Percentiles rank a stretch among this genome's conserved stretches.
Evolutionary conservation across 2,329 filamentous ascomycete genomes (phyloP).

Genomic region (Rhynchosporium agropyri): DNA sequence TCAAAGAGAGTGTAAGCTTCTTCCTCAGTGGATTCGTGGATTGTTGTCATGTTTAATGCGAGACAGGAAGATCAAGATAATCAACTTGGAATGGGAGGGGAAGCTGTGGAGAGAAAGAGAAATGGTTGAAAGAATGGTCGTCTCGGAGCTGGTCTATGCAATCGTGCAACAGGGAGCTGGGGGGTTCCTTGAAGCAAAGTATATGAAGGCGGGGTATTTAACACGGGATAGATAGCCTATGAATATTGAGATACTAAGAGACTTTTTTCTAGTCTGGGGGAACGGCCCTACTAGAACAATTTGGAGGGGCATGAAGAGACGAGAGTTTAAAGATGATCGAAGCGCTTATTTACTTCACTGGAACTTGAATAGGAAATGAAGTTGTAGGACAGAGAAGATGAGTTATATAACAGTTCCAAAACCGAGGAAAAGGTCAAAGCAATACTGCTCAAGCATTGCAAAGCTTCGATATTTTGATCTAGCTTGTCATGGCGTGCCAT

Average conservation of each 20-base stretch:
- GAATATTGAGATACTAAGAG: background rate
- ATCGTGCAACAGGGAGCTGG: background rate
- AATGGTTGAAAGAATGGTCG: background rate
- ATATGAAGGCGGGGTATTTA: background rate
- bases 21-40: constrained; percentile 43
- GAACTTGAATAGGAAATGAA: background rate
- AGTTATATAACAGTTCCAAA: background rate
- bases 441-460: background rate
- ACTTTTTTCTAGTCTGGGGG: background rate
- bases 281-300: too few species aligned
- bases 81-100: background rate
- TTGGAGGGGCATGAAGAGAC: background rate
- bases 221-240: too few species aligned
- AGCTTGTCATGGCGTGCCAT: too few species aligned
- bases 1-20: constrained; percentile 48
- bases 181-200: background rate
- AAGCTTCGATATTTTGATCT: background rate
- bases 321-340: background rate
- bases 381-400: background rate
- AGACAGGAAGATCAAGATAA: background rate
- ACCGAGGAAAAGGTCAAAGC: background rate
- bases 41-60: constrained; percentile 27
- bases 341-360: background rate
- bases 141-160: background rate
- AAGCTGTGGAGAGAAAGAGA: too few species aligned